A percentile compares a stretch with the other conserved stretches of the same genome.
phyloP scores from a whole-genome alignment of 768 basidiomycete species.

The Kwoniella heveanensis region DNA sequence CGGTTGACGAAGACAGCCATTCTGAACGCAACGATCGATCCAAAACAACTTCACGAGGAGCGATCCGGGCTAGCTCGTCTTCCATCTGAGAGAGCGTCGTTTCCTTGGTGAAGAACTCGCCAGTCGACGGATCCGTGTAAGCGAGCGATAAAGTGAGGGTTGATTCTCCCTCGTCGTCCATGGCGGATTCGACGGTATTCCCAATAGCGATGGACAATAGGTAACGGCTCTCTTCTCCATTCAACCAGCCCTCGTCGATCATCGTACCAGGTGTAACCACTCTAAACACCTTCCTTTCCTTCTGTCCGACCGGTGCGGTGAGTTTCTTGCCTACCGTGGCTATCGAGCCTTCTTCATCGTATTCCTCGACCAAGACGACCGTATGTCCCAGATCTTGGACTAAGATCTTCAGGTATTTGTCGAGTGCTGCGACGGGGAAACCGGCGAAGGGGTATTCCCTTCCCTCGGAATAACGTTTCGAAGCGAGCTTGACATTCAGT shows the following conservation, averaged over 20 bases:
- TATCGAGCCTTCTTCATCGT: slow-evolving; percentile 56
- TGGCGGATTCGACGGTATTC: background rate
- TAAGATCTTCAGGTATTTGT: slow-evolving; percentile 81
- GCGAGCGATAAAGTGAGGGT: slow-evolving; percentile 66
- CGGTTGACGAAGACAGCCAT: slow-evolving; percentile 14
- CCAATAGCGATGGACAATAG: slow-evolving; percentile 66
- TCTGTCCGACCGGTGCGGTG: slow-evolving; percentile 15
- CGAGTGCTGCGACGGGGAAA: slow-evolving; percentile 80
- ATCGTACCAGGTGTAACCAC: slow-evolving; percentile 92
- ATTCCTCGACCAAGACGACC: slow-evolving; percentile 94
- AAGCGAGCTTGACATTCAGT: slow-evolving; percentile 74
- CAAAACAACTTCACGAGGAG: slow-evolving; percentile 80
- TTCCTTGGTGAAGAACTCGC: slow-evolving; percentile 80
- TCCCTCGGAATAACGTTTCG: slow-evolving; percentile 29
- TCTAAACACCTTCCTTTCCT: slow-evolving; percentile 71
- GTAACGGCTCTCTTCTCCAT: slow-evolving; percentile 85
- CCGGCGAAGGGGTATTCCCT: slow-evolving; percentile 74
- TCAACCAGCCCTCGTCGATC: slow-evolving; percentile 85
- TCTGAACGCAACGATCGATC: slow-evolving; percentile 18
- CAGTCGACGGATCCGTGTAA: slow-evolving; percentile 90
- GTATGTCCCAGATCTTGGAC: slow-evolving; percentile 80
- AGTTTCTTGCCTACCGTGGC: slow-evolving; percentile 22
- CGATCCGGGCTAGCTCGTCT: slow-evolving; percentile 79
- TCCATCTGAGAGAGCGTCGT: slow-evolving; percentile 64
- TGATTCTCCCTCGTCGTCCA: slow-evolving; percentile 16